phyloP scores from a whole-genome alignment of 225 moss, liverwort and hornwort species.

The Pseudoscleropodium purum region DNA sequence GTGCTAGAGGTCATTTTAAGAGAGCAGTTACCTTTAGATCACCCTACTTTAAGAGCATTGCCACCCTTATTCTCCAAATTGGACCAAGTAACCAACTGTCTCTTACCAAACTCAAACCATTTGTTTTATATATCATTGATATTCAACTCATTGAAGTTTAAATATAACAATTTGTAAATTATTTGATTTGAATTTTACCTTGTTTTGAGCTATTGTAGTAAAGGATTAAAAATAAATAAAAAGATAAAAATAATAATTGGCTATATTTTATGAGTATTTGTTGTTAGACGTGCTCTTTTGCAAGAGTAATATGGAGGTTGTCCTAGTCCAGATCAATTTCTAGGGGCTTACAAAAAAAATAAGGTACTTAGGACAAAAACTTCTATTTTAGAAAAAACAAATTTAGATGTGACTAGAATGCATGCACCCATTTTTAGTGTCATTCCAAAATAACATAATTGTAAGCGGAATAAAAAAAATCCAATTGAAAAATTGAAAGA shows the following conservation, averaged over 20 bases:
- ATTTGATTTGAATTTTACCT: neutral
- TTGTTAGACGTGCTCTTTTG: neutral
- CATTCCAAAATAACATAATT: neutral
- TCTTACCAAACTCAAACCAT: rapidly evolving
- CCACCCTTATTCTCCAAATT: neutral
- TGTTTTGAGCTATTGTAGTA: neutral
- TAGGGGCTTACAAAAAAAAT: neutral
- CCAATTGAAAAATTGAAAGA: neutral
- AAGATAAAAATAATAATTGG: neutral
- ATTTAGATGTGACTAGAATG: neutral
- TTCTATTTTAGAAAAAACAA: neutral
- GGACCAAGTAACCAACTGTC: neutral
- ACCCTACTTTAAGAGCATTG: neutral
- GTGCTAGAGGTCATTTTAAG: neutral
- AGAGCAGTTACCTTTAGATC: too few species aligned
- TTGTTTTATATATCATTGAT: neutral
- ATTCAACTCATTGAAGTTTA: neutral
- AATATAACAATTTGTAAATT: neutral
- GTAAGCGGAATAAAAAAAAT: neutral
- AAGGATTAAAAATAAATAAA: too few species aligned
- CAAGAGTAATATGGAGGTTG: neutral
- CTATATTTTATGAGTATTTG: neutral
- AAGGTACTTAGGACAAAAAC: too few species aligned
- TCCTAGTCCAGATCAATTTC: neutral
- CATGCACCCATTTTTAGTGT: neutral